Conservation (phyloP, 2,329 filamentous ascomycete genomes). For the Sporothrix curviconia region DNA sequence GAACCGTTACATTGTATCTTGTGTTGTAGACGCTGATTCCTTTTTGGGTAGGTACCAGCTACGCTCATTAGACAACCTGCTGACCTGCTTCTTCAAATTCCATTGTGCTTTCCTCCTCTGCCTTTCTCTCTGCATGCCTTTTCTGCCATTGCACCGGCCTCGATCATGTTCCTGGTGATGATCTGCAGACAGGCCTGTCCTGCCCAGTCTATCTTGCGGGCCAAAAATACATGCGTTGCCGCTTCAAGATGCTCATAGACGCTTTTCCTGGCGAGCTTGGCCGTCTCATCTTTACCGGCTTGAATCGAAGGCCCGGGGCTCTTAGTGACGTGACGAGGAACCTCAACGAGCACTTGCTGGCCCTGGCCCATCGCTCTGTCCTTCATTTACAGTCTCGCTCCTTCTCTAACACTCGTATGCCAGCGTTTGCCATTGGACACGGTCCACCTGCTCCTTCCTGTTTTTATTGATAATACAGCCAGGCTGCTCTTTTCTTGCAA, state of each 20-base stretch:
- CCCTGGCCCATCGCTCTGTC: background rate
- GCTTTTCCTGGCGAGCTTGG: too few relatives aligned
- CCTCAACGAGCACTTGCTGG: too few relatives aligned
- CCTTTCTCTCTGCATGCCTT: background rate
- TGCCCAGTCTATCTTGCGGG: background rate
- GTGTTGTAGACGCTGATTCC: background rate
- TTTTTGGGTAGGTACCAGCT: conserved; percentile 5
- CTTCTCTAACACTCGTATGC: background rate
- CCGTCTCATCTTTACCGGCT: background rate
- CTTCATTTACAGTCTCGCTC: background rate
- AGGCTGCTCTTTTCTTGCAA: too few relatives aligned
- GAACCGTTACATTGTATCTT: background rate
- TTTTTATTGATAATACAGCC: background rate
- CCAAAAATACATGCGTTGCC: background rate
- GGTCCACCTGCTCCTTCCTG: background rate
- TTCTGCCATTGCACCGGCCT: conserved; percentile 6
- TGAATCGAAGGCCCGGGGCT: background rate
- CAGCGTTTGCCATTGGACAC: too few relatives aligned
- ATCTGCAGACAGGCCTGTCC: background rate
- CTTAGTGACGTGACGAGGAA: background rate
- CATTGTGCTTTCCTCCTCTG: background rate
- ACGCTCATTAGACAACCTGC: background rate
- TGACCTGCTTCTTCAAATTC: background rate
- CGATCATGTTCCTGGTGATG: conserved; percentile 9
- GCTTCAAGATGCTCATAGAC: background rate